phyloP scores from a whole-genome alignment of 768 basidiomycete genomes.

The Hebeloma cylindrosporum region DNA sequence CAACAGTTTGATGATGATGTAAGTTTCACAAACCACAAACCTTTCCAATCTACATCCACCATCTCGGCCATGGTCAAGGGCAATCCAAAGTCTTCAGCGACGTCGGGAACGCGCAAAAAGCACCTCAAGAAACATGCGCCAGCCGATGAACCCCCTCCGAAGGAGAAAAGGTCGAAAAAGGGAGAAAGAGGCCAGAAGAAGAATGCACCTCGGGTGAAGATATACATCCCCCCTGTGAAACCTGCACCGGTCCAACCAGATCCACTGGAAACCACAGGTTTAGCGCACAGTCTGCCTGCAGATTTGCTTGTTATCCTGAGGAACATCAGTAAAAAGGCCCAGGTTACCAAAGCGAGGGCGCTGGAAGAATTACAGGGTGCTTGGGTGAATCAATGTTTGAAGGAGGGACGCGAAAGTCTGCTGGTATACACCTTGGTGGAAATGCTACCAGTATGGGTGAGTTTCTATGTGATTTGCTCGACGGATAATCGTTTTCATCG shows the following conservation, averaged over 20 bases:
- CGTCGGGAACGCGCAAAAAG: conserved; percentile 89
- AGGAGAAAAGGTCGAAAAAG: conserved; percentile 49
- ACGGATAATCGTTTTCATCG: conserved; percentile 4
- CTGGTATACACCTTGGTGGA: conserved; percentile 44
- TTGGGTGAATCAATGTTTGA: conserved; percentile 61
- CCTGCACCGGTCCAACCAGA: conserved; percentile 73
- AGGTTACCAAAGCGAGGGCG: conserved; percentile 78
- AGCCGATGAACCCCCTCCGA: conserved; percentile 36
- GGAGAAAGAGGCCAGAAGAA: conserved; percentile 56
- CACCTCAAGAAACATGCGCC: conserved; percentile 82
- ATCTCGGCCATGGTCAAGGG: conserved; percentile 38
- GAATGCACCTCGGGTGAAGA: conserved; percentile 78
- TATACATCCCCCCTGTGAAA: conserved; percentile 84
- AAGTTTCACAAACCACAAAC: conserved; percentile 1
- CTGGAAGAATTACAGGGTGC: conserved; percentile 75
- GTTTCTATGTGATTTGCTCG: conserved; percentile 29
- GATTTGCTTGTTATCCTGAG: conserved; percentile 83
- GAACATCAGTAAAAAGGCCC: conserved; percentile 86
- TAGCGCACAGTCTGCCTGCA: conserved; percentile 71
- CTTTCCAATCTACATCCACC: conserved; percentile 9
- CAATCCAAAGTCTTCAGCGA: conserved; percentile 72
- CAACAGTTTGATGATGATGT: conserved; percentile 5
- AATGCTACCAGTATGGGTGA: conserved; percentile 90
- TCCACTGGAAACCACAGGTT: conserved; percentile 82
- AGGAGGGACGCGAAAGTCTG: conserved; percentile 42